A percentile compares a stretch with the other conserved stretches of the same genome.
These are phyloP conservation scores for Cryptococcus maquisensis DNA, from an alignment of 1,284 basidiomycete genomes.

Conservation along the genomic window DNA sequence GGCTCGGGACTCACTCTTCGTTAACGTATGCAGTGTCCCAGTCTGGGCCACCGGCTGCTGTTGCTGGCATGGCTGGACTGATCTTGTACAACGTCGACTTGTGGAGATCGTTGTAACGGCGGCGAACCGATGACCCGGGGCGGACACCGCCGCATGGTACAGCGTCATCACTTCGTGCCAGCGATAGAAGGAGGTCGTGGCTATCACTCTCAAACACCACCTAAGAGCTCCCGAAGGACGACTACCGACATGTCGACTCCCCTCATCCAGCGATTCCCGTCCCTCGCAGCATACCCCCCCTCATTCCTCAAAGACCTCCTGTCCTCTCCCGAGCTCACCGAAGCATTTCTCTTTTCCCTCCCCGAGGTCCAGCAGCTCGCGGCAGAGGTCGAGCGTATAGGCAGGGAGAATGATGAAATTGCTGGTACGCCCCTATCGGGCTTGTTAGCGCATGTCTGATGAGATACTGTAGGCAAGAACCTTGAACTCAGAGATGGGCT, in stretches of 20 bases:
- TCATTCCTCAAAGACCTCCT: conserved; percentile 73
- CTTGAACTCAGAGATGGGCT: conserved; percentile 67
- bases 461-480: conserved; percentile 60
- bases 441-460: background rate
- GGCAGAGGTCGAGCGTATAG: conserved; percentile 68
- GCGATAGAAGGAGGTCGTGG: background rate
- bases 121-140: background rate
- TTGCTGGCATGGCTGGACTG: background rate
- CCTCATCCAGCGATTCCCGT: conserved; percentile 45
- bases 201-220: no score
- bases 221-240: no score
- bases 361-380: conserved; percentile 68
- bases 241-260: conserved; percentile 37
- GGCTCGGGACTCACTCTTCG: conserved; percentile 56
- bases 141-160: background rate
- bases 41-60: background rate
- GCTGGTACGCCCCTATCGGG: conserved; percentile 59
- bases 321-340: conserved; percentile 73
- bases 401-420: conserved; percentile 74
- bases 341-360: conserved; percentile 76
- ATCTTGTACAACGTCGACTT: background rate
- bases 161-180: background rate
- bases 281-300: conserved; percentile 38
- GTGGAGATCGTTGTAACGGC: background rate
- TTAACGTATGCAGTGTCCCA: conserved; percentile 61